These are phyloP conservation scores for Neofusicoccum umdonicola DNA, from an alignment of 2,329 filamentous ascomycete species.

Conservation along the genomic window DNA sequence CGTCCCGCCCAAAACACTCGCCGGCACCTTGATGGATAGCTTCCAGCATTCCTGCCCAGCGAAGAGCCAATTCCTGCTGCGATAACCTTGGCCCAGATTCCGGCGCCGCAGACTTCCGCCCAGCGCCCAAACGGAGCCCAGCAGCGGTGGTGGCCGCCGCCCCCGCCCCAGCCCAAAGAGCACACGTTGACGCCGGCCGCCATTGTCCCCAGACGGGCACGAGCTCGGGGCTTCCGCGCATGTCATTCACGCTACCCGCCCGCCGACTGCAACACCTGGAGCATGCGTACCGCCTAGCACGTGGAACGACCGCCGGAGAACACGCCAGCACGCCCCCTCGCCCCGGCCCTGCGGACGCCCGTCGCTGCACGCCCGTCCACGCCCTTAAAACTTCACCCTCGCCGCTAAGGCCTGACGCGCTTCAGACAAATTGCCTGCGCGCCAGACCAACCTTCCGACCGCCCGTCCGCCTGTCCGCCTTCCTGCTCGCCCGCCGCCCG, in stretches of 20 bases:
- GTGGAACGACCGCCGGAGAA: neutral
- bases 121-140: neutral
- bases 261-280: neutral
- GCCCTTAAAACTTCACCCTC: neutral
- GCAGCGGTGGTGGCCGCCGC: neutral
- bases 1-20: neutral
- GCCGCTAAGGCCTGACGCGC: constrained; percentile 6
- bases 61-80: neutral
- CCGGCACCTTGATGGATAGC: constrained; percentile 11
- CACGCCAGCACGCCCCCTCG: neutral
- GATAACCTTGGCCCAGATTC: neutral
- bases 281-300: constrained; percentile 8
- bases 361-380: neutral
- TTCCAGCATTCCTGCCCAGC: constrained; percentile 10
- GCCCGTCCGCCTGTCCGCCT: neutral
- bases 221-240: constrained; percentile 1
- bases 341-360: neutral
- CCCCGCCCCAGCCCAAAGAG: neutral
- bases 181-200: neutral
- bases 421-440: neutral
- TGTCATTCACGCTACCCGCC: neutral
- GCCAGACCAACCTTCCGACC: neutral
- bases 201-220: constrained; percentile 2
- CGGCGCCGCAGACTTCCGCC: neutral
- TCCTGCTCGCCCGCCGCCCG: neutral